A percentile compares a stretch with the other conserved stretches of the same genome.
Conservation (phyloP, 352 stramenopile genomes). For the Aphanomyces astaci region DNA sequence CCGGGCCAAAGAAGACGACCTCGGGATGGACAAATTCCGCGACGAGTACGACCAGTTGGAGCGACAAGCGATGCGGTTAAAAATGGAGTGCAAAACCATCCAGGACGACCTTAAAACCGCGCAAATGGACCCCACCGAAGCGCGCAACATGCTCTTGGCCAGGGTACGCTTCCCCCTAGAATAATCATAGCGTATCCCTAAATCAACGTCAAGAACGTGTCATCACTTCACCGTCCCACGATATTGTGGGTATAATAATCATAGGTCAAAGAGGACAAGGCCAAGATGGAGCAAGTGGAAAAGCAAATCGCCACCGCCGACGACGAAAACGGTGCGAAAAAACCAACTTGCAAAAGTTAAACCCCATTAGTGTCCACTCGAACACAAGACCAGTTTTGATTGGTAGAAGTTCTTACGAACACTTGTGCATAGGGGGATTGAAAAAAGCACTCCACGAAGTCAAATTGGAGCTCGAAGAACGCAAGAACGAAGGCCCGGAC, state of each 20-base stretch:
- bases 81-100: constrained; percentile 69
- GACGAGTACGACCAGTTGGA: constrained; percentile 74
- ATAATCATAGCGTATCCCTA: too few relatives aligned
- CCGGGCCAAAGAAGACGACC: constrained; percentile 63
- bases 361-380: not conserved
- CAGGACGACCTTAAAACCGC: constrained; percentile 77
- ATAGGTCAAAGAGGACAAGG: constrained; percentile 76
- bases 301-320: constrained; percentile 41
- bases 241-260: too few relatives aligned
- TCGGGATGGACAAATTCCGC: constrained; percentile 56
- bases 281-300: constrained; percentile 69
- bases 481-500: constrained; percentile 49
- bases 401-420: too few relatives aligned
- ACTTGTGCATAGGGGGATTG: constrained; percentile 29
- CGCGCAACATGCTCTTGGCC: constrained; percentile 58
- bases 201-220: too few relatives aligned
- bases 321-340: constrained; percentile 40
- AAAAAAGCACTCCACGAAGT: constrained; percentile 46
- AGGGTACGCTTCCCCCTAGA: too few relatives aligned
- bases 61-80: constrained; percentile 50
- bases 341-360: too few relatives aligned
- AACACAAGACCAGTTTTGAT: too few relatives aligned
- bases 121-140: constrained; percentile 85
- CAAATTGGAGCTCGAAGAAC: constrained; percentile 56
- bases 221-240: too few relatives aligned